Evolutionary conservation across 345 rosid genomes (phyloP), one percentile per base, ranked within the genome.

Genomic region (Populus nigra): DNA sequence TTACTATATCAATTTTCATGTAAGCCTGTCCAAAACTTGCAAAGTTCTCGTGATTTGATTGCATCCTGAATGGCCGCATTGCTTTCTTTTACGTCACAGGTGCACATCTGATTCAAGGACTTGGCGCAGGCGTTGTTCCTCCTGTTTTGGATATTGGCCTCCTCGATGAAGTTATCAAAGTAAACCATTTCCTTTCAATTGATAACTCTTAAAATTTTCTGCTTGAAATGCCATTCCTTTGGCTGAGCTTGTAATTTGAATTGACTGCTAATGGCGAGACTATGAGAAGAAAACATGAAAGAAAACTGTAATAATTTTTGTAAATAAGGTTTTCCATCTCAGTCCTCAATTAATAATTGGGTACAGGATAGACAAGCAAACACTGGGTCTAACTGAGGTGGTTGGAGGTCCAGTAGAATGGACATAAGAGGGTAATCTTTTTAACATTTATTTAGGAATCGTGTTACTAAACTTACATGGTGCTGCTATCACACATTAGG

Each of bases 71-170:
- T 68, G 20, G 35, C 13, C 38, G 23, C 29, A 15, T 57, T 71
- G 27, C 2, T n/a, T 65, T 53, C 18, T 18, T 22, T 22, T 11
- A 0, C 79, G 73, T 68, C 22, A 35, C 75, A 91, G 93, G 92
- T 68, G 67, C 68, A 45, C 92, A 89, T 84, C 53, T 69, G 78
- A 89, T 91, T n/a, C 82, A 88, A 72, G 96, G 93, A 65, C 80
- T 90, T 79, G 93, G 93, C 10, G 86, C 90, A 68, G 93, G 91
- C 65, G 2, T 87, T 50, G 69, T 91, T 57, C 88, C 88, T n/a
- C 43, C 63, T 59, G 78, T 86, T 66, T 69, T 91, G 83, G 80
- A 91, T 65, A 57, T 76, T 62, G 76, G 25, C 63, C 18, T 87
- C 27, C 90, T 91, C 22, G 93, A 89, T 68, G 88, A 87, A 85